phyloP scores from a whole-genome alignment of 352 stramenopile genomes.

The Globisporangium carolinianum region DNA sequence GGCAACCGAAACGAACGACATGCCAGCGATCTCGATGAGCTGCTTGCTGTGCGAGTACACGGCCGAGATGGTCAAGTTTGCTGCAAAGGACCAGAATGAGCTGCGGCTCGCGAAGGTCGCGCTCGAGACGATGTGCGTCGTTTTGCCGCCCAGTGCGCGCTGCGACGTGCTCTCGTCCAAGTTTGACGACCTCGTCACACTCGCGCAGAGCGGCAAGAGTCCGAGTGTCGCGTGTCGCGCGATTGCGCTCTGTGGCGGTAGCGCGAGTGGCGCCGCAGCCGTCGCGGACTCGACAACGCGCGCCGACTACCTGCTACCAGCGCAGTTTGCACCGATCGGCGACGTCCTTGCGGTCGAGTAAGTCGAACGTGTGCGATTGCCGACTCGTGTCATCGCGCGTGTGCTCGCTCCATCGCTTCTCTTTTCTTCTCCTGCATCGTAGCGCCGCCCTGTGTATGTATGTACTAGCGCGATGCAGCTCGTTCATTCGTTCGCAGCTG shows the following conservation, averaged over 20 bases:
- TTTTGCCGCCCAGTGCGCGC: constrained; percentile 48
- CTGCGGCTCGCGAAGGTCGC: constrained; percentile 58
- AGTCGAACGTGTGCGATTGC: not conserved
- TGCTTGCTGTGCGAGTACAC: constrained; percentile 82
- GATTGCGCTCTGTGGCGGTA: constrained; percentile 41
- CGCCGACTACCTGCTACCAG: constrained; percentile 13
- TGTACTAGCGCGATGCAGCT: too few relatives aligned
- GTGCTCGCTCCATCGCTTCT: too few relatives aligned
- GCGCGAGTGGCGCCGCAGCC: constrained; percentile 19
- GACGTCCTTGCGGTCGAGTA: not conserved
- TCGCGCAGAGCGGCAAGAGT: constrained; percentile 54
- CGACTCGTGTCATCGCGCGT: not conserved
- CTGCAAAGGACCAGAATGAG: constrained; percentile 37
- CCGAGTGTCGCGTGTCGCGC: constrained; percentile 50
- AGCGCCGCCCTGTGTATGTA: too few relatives aligned
- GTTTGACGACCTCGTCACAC: constrained; percentile 62
- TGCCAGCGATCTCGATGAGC: constrained; percentile 38
- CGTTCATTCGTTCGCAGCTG: too few relatives aligned
- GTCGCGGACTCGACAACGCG: constrained; percentile 13
- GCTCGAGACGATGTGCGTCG: constrained; percentile 69
- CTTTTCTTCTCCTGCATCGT: too few relatives aligned
- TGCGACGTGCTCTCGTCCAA: constrained; percentile 68
- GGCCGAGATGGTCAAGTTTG: constrained; percentile 43
- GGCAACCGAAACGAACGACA: constrained; percentile 5
- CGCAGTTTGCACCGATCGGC: constrained; percentile 10